Evolutionary conservation across 2,329 filamentous ascomycete species (phyloP).

Genomic region (Diplodia seriata): DNA sequence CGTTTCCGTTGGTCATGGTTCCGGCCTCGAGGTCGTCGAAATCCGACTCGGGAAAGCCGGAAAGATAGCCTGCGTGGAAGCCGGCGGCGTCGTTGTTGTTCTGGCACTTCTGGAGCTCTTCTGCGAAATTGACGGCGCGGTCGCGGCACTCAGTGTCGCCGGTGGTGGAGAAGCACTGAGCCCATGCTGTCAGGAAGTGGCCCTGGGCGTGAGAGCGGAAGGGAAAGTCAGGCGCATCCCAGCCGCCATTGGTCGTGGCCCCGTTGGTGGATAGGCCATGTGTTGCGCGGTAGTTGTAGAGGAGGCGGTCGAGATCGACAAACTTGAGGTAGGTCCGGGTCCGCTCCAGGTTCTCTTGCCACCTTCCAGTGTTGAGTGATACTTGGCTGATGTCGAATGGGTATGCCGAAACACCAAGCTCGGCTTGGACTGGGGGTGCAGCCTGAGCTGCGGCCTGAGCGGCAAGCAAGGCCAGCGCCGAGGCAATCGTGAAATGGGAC

Average conservation of each 20-base stretch:
- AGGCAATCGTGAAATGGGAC: not conserved
- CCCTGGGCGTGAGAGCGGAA: conserved; percentile 61
- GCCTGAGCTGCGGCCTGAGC: conserved; percentile 36
- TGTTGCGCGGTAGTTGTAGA: conserved; percentile 58
- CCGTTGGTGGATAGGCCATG: conserved; percentile 57
- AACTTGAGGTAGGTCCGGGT: conserved; percentile 57
- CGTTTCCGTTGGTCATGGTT: conserved; percentile 57
- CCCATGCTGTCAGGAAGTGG: conserved; percentile 60
- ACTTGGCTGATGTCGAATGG: conserved; percentile 53
- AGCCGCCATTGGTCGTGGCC: conserved; percentile 57
- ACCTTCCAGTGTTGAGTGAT: conserved; percentile 50
- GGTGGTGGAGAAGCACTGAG: conserved; percentile 56
- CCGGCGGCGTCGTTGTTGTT: conserved; percentile 56
- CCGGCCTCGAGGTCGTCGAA: conserved; percentile 54
- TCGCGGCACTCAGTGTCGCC: conserved; percentile 54
- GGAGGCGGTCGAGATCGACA: conserved; percentile 55
- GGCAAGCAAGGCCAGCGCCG: not conserved
- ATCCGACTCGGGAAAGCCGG: conserved; percentile 61
- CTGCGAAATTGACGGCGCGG: conserved; percentile 55
- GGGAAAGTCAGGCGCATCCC: conserved; percentile 62
- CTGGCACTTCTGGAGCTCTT: conserved; percentile 60
- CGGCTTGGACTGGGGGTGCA: conserved; percentile 38
- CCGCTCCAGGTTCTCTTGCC: conserved; percentile 55
- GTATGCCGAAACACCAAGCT: conserved; percentile 47
- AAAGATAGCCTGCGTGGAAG: conserved; percentile 57